These are phyloP conservation scores for Hymenotorrendiella dingleyae DNA, from an alignment of 2,329 filamentous ascomycete genomes.

Conservation along the genomic window DNA sequence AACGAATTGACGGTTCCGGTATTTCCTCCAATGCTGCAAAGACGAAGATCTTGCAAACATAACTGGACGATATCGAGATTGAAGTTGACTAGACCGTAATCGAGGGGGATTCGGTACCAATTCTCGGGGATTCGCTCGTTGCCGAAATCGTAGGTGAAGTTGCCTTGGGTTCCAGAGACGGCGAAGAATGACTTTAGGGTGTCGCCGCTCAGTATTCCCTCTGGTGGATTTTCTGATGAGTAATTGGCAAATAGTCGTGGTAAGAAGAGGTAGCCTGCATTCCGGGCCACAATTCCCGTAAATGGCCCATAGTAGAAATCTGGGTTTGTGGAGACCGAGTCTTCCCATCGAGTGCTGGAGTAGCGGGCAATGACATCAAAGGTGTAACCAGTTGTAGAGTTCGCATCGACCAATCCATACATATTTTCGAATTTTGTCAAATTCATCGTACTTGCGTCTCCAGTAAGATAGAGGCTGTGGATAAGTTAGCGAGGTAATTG, in stretches of 20 bases:
- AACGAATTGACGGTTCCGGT: slow-evolving; percentile 45
- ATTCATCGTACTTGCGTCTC: too few species aligned
- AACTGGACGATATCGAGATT: too few species aligned
- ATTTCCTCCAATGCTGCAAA: slow-evolving; percentile 46
- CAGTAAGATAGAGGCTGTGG: too few species aligned
- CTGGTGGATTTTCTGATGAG: slow-evolving; percentile 23
- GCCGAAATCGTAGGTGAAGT: slow-evolving; percentile 9
- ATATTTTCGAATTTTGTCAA: too few species aligned
- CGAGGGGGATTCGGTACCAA: slow-evolving; percentile 12
- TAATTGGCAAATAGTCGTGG: slow-evolving; percentile 27
- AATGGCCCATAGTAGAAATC: slow-evolving; percentile 48
- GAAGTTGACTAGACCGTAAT: slow-evolving; percentile 39
- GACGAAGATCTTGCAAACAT: slow-evolving; percentile 35
- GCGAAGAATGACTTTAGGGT: slow-evolving; percentile 12
- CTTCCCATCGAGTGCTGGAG: slow-evolving; percentile 35
- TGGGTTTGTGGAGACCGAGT: slow-evolving; percentile 43
- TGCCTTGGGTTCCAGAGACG: slow-evolving; percentile 7
- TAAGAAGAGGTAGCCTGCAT: slow-evolving; percentile 25
- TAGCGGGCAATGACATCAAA: slow-evolving; percentile 17
- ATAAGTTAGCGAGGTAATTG: too few species aligned
- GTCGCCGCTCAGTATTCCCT: slow-evolving; percentile 21
- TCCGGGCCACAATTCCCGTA: slow-evolving; percentile 36
- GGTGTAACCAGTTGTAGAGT: too few species aligned
- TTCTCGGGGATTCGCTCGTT: slow-evolving; percentile 14
- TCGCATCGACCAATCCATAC: too few species aligned